phyloP scores from a whole-genome alignment of 495 filamentous ascomycete genomes.

The Penicillium coprophilum region DNA sequence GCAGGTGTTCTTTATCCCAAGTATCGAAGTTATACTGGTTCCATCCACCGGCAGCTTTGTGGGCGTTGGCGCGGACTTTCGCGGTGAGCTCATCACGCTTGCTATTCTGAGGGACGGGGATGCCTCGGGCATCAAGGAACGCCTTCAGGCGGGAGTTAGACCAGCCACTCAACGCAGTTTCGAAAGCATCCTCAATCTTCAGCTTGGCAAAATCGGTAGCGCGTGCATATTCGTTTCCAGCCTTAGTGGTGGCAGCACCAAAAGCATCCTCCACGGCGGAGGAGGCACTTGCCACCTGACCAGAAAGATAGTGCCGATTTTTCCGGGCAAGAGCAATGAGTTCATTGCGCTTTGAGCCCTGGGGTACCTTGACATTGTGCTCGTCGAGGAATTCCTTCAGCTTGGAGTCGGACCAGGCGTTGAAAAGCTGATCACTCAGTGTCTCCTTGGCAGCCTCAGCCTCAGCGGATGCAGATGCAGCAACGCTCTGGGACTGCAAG shows the following conservation, averaged over 20 bases:
- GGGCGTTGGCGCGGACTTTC: constrained; percentile 66
- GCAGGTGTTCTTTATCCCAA: constrained; percentile 73
- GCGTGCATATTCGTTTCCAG: constrained; percentile 72
- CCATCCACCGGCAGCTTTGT: constrained; percentile 71
- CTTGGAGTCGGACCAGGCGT: constrained; percentile 81
- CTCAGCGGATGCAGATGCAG: constrained; percentile 61
- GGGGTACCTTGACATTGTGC: constrained; percentile 76
- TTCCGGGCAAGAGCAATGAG: constrained; percentile 88
- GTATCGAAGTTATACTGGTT: constrained; percentile 85
- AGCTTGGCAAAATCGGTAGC: constrained; percentile 69
- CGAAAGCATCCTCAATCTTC: constrained; percentile 67
- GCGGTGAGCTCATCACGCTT: constrained; percentile 81
- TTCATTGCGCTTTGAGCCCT: constrained; percentile 88
- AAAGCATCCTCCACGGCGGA: constrained; percentile 54
- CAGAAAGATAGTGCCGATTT: constrained; percentile 72
- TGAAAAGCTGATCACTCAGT: constrained; percentile 78
- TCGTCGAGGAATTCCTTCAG: constrained; percentile 79
- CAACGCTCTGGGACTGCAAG: constrained; percentile 58
- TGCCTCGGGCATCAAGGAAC: constrained; percentile 53
- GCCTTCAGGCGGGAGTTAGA: constrained; percentile 76
- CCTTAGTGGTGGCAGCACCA: constrained; percentile 80
- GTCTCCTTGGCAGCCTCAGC: constrained; percentile 67
- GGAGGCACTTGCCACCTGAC: constrained; percentile 55
- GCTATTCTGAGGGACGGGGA: constrained; percentile 70
- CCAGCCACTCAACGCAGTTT: constrained; percentile 63